These are phyloP conservation scores for Cymbopogon flexuosus DNA, from an alignment of 202 grass and related monocot species.

Conservation along the genomic window DNA sequence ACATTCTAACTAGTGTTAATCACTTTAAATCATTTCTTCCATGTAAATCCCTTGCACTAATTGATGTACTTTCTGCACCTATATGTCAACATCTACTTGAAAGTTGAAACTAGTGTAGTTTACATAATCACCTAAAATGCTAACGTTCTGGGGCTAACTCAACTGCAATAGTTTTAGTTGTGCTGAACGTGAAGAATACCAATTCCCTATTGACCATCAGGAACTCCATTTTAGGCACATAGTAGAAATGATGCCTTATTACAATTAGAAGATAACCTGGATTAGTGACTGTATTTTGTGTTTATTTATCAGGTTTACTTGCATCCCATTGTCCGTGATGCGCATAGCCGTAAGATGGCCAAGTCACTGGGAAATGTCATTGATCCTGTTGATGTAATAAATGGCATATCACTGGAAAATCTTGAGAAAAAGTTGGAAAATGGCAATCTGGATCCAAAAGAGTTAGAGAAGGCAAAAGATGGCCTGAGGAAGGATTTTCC, in stretches of 20 bases:
- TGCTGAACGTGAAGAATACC: background rate
- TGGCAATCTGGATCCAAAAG: slow-evolving; percentile 77
- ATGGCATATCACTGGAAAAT: slow-evolving; percentile 60
- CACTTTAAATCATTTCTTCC: slow-evolving; percentile 5
- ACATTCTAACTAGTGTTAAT: background rate
- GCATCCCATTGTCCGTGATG: slow-evolving; percentile 89
- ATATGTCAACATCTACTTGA: background rate
- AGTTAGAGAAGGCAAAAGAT: slow-evolving; percentile 59
- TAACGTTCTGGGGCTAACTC: background rate
- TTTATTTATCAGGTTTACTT: slow-evolving; percentile 63
- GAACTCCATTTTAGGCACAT: background rate
- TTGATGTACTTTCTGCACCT: background rate
- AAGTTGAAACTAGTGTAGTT: background rate
- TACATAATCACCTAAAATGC: background rate
- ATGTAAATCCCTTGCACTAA: background rate
- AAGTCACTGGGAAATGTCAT: slow-evolving; percentile 84
- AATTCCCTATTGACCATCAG: background rate
- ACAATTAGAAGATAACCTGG: background rate
- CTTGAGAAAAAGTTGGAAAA: slow-evolving; percentile 71
- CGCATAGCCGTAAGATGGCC: slow-evolving; percentile 85
- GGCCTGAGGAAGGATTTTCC: slow-evolving; percentile 76
- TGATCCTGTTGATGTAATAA: slow-evolving; percentile 90
- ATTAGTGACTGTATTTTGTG: background rate
- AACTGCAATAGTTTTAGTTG: background rate
- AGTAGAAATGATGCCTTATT: background rate